Conservation (phyloP, 1,139 yeast species). For the Hemisphaericaspora xylofermentans region DNA sequence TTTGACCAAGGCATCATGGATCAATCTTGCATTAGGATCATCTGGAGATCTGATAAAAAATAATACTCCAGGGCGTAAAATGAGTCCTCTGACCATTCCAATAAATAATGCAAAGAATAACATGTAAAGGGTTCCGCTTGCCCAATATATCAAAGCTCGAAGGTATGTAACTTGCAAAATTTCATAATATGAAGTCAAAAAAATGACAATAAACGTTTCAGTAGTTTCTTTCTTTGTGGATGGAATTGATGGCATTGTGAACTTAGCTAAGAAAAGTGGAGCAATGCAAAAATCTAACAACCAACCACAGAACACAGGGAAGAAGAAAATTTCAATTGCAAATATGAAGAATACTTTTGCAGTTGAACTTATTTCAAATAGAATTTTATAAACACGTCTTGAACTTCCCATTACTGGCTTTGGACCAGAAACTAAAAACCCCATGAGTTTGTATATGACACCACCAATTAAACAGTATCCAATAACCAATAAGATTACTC, state of each 20-base stretch:
- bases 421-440: conserved; percentile 27
- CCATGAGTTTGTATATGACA: conserved; percentile 36
- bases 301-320: conserved; percentile 86
- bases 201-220: conserved; percentile 16
- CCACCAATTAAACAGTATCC: conserved; percentile 40
- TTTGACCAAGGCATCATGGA: conserved; percentile 82
- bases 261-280: conserved; percentile 43
- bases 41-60: conserved; percentile 93
- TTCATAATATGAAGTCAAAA: conserved; percentile 26
- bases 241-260: conserved; percentile 15
- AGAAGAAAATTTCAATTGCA: conserved; percentile 73
- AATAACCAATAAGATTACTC: conserved; percentile 29
- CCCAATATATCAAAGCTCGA: conserved; percentile 54
- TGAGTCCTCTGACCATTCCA: conserved; percentile 71
- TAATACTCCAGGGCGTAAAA: conserved; percentile 84
- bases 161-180: conserved; percentile 23
- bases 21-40: conserved; percentile 85
- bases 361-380: conserved; percentile 56
- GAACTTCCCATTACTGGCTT: conserved; percentile 50
- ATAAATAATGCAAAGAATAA: conserved; percentile 81
- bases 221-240: conserved; percentile 3
- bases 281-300: conserved; percentile 68
- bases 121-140: conserved; percentile 82
- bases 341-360: conserved; percentile 74
- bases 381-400: conserved; percentile 48